A percentile compares a stretch with the other conserved stretches of the same genome.
Conservation (phyloP, 2,329 filamentous ascomycete genomes). For the Verticillium dahliae region DNA sequence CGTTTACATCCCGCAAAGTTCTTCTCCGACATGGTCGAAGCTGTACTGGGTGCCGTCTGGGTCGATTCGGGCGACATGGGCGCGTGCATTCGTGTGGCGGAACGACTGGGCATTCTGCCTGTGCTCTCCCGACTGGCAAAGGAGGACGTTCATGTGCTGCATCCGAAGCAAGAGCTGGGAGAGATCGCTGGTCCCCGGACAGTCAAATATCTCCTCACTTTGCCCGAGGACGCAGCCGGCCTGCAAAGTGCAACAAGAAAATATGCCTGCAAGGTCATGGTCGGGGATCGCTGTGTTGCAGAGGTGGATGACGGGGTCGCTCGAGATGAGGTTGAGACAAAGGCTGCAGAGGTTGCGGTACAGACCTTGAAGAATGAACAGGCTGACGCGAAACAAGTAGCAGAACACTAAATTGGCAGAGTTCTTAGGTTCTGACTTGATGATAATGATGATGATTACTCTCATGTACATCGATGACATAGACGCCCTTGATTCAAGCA, state of each 20-base stretch:
- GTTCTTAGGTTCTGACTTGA: no score
- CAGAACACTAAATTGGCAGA: not conserved
- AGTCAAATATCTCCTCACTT: slow-evolving; percentile 46
- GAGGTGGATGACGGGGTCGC: slow-evolving; percentile 37
- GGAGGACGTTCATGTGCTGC: slow-evolving; percentile 48
- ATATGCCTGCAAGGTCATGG: slow-evolving; percentile 39
- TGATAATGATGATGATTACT: no score
- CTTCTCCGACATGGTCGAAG: slow-evolving; percentile 78
- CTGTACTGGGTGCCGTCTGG: slow-evolving; percentile 74
- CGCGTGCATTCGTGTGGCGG: slow-evolving; percentile 53
- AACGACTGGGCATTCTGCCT: slow-evolving; percentile 56
- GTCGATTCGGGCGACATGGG: slow-evolving; percentile 65
- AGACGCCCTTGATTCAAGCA: no score
- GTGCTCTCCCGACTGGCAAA: slow-evolving; percentile 57
- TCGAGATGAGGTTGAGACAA: slow-evolving; percentile 46
- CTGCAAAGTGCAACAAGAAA: slow-evolving; percentile 14
- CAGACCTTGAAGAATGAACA: slow-evolving; percentile 19
- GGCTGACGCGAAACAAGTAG: not conserved
- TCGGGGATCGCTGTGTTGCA: slow-evolving; percentile 40
- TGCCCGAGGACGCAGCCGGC: not conserved
- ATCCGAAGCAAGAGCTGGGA: slow-evolving; percentile 65
- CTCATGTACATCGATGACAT: no score
- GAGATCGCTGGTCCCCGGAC: slow-evolving; percentile 42
- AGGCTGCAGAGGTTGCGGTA: slow-evolving; percentile 48
- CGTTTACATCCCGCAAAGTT: slow-evolving; percentile 66